phyloP scores from a whole-genome alignment of 441 rosid species.

The Brassica balearica region DNA sequence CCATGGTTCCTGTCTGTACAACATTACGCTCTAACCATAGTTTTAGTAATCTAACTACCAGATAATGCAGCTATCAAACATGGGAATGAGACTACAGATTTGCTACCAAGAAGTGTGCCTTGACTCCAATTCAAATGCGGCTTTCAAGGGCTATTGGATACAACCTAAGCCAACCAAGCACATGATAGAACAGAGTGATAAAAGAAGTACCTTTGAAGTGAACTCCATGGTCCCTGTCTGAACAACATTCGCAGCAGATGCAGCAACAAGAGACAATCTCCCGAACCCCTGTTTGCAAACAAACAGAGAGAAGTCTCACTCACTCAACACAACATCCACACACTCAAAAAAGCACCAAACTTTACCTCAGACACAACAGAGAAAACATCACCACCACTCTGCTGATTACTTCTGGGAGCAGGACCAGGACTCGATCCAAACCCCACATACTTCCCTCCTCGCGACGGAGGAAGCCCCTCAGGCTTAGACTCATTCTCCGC shows the following conservation, averaged over 20 bases:
- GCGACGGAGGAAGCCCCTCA: constrained; percentile 89
- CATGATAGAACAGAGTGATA: not conserved
- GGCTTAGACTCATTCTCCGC: constrained; percentile 85
- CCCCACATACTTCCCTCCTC: constrained; percentile 95
- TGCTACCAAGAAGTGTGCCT: not conserved
- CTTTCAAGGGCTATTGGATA: not conserved
- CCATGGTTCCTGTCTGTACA: constrained; percentile 75
- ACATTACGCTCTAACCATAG: constrained; percentile 42
- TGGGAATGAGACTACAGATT: not conserved
- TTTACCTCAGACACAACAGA: constrained; percentile 88
- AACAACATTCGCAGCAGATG: constrained; percentile 82
- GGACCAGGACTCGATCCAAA: constrained; percentile 86
- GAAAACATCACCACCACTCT: constrained; percentile 65
- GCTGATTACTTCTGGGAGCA: constrained; percentile 59
- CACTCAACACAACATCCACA: constrained; percentile 32
- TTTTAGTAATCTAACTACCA: not conserved
- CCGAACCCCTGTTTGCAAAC: constrained; percentile 68
- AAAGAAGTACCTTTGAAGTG: constrained; percentile 65
- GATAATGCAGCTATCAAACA: constrained; percentile 8
- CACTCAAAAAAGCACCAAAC: constrained; percentile 9
- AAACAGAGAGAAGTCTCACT: constrained; percentile 9
- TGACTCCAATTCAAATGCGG: not conserved
- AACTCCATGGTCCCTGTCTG: constrained; percentile 83
- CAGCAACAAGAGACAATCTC: constrained; percentile 79
- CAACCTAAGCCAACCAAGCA: constrained; percentile 4